A percentile compares a stretch with the other conserved stretches of the same genome.
phyloP scores from a whole-genome alignment of 768 basidiomycete genomes.

The Mycena albidolilacea region DNA sequence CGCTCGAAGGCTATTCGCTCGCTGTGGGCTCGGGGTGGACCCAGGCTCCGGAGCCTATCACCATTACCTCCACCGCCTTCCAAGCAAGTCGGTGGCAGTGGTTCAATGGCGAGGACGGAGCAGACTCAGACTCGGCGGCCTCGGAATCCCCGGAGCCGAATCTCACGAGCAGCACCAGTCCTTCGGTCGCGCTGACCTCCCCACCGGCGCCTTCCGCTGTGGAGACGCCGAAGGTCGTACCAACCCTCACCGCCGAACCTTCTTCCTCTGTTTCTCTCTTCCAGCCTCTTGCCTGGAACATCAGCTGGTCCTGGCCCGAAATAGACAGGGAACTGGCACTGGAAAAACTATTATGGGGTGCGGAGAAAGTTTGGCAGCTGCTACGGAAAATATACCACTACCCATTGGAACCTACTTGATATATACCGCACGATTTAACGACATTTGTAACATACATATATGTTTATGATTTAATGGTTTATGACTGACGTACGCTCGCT shows the following conservation, averaged over 20 bases:
- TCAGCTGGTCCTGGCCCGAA: constrained; percentile 26
- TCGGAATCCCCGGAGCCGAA: constrained; percentile 20
- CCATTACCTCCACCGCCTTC: constrained; percentile 59
- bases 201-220: constrained; percentile 31
- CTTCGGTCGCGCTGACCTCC: constrained; percentile 18
- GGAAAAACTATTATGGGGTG: constrained; percentile 55
- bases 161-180: background rate
- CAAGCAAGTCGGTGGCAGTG: constrained; percentile 44
- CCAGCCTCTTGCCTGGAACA: constrained; percentile 44
- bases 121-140: constrained; percentile 25
- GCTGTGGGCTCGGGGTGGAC: constrained; percentile 42
- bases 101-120: constrained; percentile 42
- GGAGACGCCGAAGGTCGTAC: constrained; percentile 11
- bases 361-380: constrained; percentile 64
- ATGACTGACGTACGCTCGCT: background rate
- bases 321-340: constrained; percentile 45
- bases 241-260: constrained; percentile 21
- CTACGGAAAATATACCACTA: constrained; percentile 68
- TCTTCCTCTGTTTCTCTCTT: constrained; percentile 14
- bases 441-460: constrained; percentile 16
- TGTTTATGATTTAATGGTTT: constrained; percentile 18
- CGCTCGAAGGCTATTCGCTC: constrained; percentile 46
- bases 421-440: constrained; percentile 22
- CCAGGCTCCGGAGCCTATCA: constrained; percentile 48
- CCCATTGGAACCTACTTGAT: constrained; percentile 66